Base-by-base conservation (phyloP, 345 rosid species). In the Raphanus sativus region DNA sequence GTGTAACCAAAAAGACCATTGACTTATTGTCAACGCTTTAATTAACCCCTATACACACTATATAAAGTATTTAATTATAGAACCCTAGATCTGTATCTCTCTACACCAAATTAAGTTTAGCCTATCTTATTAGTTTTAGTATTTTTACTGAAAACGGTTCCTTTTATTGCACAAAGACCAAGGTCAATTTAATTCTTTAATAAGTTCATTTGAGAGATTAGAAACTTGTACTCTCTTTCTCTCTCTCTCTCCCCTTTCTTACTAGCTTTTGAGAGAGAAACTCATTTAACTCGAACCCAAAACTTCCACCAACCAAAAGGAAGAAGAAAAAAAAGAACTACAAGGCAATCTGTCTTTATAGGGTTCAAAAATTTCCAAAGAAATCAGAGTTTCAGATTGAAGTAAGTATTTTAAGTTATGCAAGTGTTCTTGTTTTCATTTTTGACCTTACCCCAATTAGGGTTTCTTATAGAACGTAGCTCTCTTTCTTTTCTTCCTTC, bases 1-100 rank as follows among this genome's bases (percentile, higher is more conserved):
- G 75, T 63, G 79, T 69, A 75, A 63, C 72, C 68, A 56, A 75
- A 75, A 64, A 28, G 63, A 16, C 45, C 64, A 70, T 80, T 80
- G 79, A 80, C 79, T 75, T 80, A 80, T 70, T 75, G 79, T 80
- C 83, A 80, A 80, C 79, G 75, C 83, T 55, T 70, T 75, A 69
- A 75, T 69, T 69, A 80, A 75, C 79, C 52, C 78, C n/a, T n/a
- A n/a, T 78, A 67, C 24, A 78, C 28, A 16, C 59, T 50, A 67
- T 67, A 50, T 26, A 72, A 4, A 36, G 4, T 32, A 17, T 33
- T 28, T 61, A 32, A 34, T 72, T 9, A 48, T 13, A n/a, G 54
- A 48, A 66, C 68, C 56, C 63, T 48, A 58, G 15, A 38, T 70
- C 2, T 75, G 2, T 54, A 48, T 69, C n/a, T 70, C 15, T 40